Evolutionary conservation across 2,329 filamentous ascomycete species (phyloP).

Genomic region (Paraconiothyrium brasiliense): DNA sequence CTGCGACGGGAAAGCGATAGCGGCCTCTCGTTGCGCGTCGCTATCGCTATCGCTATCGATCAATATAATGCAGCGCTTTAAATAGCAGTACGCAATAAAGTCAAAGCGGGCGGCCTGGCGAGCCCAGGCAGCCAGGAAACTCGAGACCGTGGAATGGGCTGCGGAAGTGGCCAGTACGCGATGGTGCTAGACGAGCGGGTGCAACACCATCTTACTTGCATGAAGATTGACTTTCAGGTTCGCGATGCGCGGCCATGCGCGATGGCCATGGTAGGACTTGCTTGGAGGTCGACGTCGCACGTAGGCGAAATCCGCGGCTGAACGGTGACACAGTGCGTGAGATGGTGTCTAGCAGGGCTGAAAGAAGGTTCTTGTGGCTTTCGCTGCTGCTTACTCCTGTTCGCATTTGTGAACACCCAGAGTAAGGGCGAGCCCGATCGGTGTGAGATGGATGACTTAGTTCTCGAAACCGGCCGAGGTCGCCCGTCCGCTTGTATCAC

Average conservation of each 20-base stretch:
- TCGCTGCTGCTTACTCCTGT: constrained; percentile 7
- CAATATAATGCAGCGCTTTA: constrained; percentile 15
- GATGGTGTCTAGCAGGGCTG: constrained; percentile 30
- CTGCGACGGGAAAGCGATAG: background rate
- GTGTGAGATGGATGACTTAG: constrained; percentile 11
- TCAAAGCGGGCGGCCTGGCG: constrained; percentile 3
- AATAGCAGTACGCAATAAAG: constrained; percentile 15
- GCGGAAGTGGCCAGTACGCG: constrained; percentile 9
- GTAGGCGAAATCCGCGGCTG: constrained; percentile 19
- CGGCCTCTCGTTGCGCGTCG: background rate
- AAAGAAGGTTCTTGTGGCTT: constrained; percentile 30
- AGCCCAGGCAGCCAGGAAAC: background rate
- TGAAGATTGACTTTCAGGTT: constrained; percentile 14
- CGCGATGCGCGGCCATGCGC: constrained; percentile 7
- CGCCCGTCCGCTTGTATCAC: background rate
- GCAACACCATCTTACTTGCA: constrained; percentile 23
- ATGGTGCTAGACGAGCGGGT: constrained; percentile 17
- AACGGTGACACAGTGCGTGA: constrained; percentile 20
- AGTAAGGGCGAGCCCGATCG: background rate
- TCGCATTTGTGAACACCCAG: constrained; percentile 7
- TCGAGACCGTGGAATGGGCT: background rate
- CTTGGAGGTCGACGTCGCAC: constrained; percentile 6
- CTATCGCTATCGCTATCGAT: constrained; percentile 1
- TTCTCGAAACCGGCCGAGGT: constrained; percentile 9
- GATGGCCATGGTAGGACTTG: constrained; percentile 3